These are phyloP conservation scores for Flaveria linearis DNA, from an alignment of 129 eudicot species.

Conservation along the genomic window DNA sequence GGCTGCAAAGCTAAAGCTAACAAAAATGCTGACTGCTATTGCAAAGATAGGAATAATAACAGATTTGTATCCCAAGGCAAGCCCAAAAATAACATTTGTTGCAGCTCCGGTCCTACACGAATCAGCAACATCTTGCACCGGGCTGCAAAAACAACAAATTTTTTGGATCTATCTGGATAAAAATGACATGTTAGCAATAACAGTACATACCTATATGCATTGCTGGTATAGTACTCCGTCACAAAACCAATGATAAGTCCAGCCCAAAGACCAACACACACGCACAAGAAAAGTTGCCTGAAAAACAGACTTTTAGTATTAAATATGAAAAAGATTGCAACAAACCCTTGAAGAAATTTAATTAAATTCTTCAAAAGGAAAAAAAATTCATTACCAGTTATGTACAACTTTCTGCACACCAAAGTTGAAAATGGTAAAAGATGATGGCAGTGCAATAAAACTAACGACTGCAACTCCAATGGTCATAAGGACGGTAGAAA, in stretches of 20 bases:
- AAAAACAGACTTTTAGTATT: constrained; percentile 6
- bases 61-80: constrained; percentile 90
- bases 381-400: constrained; percentile 46
- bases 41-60: constrained; percentile 89
- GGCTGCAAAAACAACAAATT: constrained; percentile 39
- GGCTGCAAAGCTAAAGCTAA: constrained; percentile 82
- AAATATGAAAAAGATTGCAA: constrained; percentile 1
- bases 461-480: constrained; percentile 57
- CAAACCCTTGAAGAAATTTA: neutral
- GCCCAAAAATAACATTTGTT: constrained; percentile 84
- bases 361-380: neutral
- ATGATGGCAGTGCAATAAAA: constrained; percentile 58
- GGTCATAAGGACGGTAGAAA: constrained; percentile 73
- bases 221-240: constrained; percentile 77
- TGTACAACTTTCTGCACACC: constrained; percentile 67
- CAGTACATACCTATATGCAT: constrained; percentile 71
- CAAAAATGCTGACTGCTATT: constrained; percentile 70
- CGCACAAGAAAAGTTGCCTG: constrained; percentile 74
- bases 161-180: neutral
- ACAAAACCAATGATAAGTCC: constrained; percentile 75
- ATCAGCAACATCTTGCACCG: constrained; percentile 92
- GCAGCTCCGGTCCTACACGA: constrained; percentile 93
- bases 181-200: neutral
- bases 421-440: constrained; percentile 71
- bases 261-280: constrained; percentile 76